phyloP scores from a whole-genome alignment of 805 yeast species.

The Kodamaea kaohsiungensis region DNA sequence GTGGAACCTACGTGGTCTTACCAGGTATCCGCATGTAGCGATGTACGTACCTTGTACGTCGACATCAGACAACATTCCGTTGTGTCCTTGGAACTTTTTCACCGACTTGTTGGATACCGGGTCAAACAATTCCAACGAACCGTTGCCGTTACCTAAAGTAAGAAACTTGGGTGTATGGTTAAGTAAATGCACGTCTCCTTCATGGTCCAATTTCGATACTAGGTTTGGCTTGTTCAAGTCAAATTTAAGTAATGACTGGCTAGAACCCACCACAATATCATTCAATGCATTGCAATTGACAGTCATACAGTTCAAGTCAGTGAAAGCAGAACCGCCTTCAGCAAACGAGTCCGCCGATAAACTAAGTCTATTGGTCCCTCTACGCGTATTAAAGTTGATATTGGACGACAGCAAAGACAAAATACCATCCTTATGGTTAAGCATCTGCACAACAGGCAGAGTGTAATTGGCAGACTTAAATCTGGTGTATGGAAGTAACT shows the following conservation, averaged over 20 bases:
- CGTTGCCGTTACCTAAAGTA: conserved; percentile 59
- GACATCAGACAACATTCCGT: conserved; percentile 61
- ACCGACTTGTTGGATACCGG: conserved; percentile 48
- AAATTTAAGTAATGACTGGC: conserved; percentile 28
- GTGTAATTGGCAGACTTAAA: conserved; percentile 25
- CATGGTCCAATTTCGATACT: conserved; percentile 35
- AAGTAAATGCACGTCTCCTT: conserved; percentile 47
- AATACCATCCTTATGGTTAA: conserved; percentile 35
- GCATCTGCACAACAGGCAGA: conserved; percentile 29
- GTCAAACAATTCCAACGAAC: conserved; percentile 65
- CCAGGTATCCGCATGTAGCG: conserved; percentile 79
- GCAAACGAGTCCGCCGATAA: conserved; percentile 15
- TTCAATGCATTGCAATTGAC: conserved; percentile 29
- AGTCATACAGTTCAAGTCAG: conserved; percentile 33
- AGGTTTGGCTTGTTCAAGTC: conserved; percentile 33
- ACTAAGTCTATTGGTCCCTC: conserved; percentile 31
- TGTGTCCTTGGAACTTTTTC: conserved; percentile 58
- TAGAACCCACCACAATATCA: conserved; percentile 32
- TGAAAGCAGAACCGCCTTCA: conserved; percentile 6
- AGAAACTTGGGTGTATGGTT: conserved; percentile 49
- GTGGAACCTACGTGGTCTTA: conserved; percentile 53
- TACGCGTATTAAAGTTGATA: conserved; percentile 35
- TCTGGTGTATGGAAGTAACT: conserved; percentile 37
- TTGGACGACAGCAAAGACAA: conserved; percentile 32
- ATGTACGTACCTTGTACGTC: conserved; percentile 65